Evolutionary conservation across 208 protist species (phyloP).

Genomic region (Leishmania martiniquensis): DNA sequence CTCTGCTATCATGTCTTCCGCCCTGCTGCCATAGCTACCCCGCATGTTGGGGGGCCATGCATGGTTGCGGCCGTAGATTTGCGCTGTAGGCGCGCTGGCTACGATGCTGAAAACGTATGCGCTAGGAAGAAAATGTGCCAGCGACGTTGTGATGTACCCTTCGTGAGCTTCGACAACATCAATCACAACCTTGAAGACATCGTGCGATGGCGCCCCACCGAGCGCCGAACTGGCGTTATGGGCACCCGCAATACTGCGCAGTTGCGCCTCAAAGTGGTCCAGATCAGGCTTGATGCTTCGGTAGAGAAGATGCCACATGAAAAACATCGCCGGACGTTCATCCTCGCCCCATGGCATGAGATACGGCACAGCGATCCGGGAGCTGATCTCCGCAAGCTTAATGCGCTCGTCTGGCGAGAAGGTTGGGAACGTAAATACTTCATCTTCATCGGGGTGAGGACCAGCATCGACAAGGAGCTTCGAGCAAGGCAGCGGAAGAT

Average conservation of each 20-base stretch:
- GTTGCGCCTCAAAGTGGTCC: conserved; percentile 1
- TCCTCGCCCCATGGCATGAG: conserved; percentile 32
- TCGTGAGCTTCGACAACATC: conserved; percentile 18
- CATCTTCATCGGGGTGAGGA: conserved; percentile 24
- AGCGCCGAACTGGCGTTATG: neutral
- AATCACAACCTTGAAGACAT: conserved; percentile 9
- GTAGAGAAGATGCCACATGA: conserved; percentile 44
- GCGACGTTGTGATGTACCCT: conserved; percentile 29
- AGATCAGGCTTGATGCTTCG: conserved; percentile 30
- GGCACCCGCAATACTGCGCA: neutral
- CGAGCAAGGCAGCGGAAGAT: conserved; percentile 38
- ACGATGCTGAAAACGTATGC: conserved; percentile 22
- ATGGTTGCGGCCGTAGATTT: neutral
- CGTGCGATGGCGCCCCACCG: neutral
- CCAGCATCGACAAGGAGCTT: conserved; percentile 32
- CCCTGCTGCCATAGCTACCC: neutral
- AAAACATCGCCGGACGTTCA: conserved; percentile 24
- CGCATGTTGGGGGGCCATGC: neutral
- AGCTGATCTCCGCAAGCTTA: conserved; percentile 10
- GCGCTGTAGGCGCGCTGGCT: conserved; percentile 1
- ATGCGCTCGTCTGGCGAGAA: conserved; percentile 17
- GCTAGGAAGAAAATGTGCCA: conserved; percentile 11
- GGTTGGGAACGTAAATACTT: conserved; percentile 12
- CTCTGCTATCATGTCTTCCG: neutral
- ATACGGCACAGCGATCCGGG: conserved; percentile 32